Evolutionary conservation across 78 protist species (phyloP), one percentile per base, ranked within the genome.

Genomic region (Dictyostelium intermedium): DNA sequence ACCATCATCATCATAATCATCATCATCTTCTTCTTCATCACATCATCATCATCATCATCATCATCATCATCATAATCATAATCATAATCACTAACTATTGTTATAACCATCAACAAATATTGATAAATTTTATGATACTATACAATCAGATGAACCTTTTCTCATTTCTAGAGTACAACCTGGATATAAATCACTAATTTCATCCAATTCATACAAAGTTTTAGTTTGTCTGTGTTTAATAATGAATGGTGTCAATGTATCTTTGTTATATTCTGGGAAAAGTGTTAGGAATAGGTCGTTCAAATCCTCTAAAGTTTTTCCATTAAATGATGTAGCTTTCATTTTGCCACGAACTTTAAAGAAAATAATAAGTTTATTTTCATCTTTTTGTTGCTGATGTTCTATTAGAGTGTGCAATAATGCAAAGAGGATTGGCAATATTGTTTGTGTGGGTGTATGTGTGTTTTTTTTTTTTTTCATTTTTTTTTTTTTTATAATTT

Each of bases 161-260:
- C 82, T 78, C 93, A 89, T 89, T 16, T 92, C 96, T 13, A 92
- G 43, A 50, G 87, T 84, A 56, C 96, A 92, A 18, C 91, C 91
- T 20, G 96, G 85, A 63, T 92, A 92, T 30, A 92, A 16, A 30
- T 92, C 96, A 10, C 34, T 25, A 27, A 85, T 80, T 6, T 92
- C 96, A 34, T 92, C 96, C 39, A 92, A 56, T 32, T 92, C 96
- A 27, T 92, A 84, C 18, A 85, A 43, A 8, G 81, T 85, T 30
- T 84, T 79, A 32, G 83, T 89, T 43, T 79, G 73, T 63, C 93
- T 35, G 37, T 89, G 93, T 80, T 89, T 89, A 11, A 89, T 89
- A n/a, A 80, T 63, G 32, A 89, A 89, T 4, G 93, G 93, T 9
- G 74, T 61, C 27, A 89, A 53, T 3, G 82, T 45, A 41, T 89